Conservation (phyloP, 495 filamentous ascomycete species). For the Talaromyces stipitatus region DNA sequence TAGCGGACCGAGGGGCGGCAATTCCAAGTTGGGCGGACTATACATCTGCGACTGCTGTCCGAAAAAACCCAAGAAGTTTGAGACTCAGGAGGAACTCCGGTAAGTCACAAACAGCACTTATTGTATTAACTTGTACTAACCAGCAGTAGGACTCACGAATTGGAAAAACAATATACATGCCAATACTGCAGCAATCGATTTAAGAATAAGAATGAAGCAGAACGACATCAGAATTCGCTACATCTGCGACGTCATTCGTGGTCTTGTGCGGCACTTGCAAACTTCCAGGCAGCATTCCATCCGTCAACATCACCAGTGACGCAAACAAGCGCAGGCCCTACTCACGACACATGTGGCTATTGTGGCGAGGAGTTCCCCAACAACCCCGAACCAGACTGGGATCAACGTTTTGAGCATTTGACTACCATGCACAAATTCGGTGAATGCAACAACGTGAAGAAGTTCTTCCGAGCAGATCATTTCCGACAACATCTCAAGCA, state of each 20-base stretch:
- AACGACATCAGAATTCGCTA: conserved; percentile 93
- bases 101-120: conserved; percentile 36
- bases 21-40: conserved; percentile 34
- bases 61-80: conserved; percentile 98
- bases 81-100: conserved; percentile 77
- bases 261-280: conserved; percentile 85
- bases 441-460: conserved; percentile 97
- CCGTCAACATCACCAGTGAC: conserved; percentile 44
- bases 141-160: conserved; percentile 61
- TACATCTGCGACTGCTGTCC: conserved; percentile 96
- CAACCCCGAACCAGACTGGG: conserved; percentile 68
- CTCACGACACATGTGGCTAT: conserved; percentile 81
- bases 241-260: conserved; percentile 94
- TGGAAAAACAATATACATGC: conserved; percentile 95
- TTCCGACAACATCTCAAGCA: conserved; percentile 98
- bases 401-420: conserved; percentile 74
- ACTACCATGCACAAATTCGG: conserved; percentile 91
- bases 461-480: conserved; percentile 95
- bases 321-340: conserved; percentile 30
- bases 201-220: conserved; percentile 99
- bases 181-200: conserved; percentile 89
- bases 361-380: conserved; percentile 90
- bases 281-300: conserved; percentile 78
- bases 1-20: conserved; percentile 20
- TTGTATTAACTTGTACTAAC: neutral